Percentiles rank a stretch among this genome's conserved stretches.
These are phyloP conservation scores for Beverwykella pulmonaria DNA, from an alignment of 495 filamentous ascomycete species.

Conservation along the genomic window DNA sequence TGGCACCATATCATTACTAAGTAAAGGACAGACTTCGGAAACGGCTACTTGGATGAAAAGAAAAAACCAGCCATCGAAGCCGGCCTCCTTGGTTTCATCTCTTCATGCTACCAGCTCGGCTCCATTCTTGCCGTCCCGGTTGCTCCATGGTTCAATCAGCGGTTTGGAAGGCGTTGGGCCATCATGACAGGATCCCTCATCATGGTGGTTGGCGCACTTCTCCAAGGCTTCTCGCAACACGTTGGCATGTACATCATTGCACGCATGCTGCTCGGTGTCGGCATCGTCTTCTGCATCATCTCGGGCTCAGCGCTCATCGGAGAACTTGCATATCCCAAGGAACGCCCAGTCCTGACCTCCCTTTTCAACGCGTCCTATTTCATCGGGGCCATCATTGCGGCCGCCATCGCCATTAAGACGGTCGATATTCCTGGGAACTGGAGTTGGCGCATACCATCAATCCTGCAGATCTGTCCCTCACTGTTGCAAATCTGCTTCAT, in stretches of 20 bases:
- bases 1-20: too few species aligned
- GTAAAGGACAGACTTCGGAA: constrained; percentile 18
- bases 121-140: constrained; percentile 29
- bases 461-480: constrained; percentile 29
- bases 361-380: constrained; percentile 33
- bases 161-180: constrained; percentile 17
- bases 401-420: constrained; percentile 25
- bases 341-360: constrained; percentile 25
- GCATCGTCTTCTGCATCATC: constrained; percentile 28
- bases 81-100: constrained; percentile 27
- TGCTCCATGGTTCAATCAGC: constrained; percentile 25
- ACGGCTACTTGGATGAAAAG: constrained; percentile 19
- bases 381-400: constrained; percentile 27
- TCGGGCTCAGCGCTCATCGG: constrained; percentile 29
- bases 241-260: constrained; percentile 34
- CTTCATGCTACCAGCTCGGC: constrained; percentile 30
- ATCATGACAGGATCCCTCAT: constrained; percentile 19
- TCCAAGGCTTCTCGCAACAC: constrained; percentile 25
- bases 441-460: constrained; percentile 29
- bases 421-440: constrained; percentile 18
- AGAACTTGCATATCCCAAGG: constrained; percentile 30
- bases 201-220: constrained; percentile 25
- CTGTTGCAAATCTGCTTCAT: constrained; percentile 24
- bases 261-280: constrained; percentile 29
- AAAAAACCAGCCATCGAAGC: constrained; percentile 18